Evolutionary conservation across 2,329 filamentous ascomycete species (phyloP), one percentile per base, ranked within the genome.

Genomic region (Monosporascus sp.): DNA sequence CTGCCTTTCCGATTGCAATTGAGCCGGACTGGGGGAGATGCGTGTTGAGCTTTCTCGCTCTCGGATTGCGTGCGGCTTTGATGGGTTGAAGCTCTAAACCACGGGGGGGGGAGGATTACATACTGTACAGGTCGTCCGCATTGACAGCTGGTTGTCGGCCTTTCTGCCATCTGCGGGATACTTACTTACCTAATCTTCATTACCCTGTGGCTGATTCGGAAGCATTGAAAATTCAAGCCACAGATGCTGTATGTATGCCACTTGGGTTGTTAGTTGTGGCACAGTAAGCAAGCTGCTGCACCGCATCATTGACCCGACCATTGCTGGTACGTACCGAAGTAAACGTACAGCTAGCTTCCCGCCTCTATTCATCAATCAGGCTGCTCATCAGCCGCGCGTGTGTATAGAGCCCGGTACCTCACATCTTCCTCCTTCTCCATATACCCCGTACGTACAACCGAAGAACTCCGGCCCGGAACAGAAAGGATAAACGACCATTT

Each of bases 301-400:
- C 25, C 36, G 17, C 20, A 24, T 51, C 14, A 24, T 39, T 47
- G 50, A 54, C 2, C 24, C 7, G 7, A 7, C 7, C 6, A 25
- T 25, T 25, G 24, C 24, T 25, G 52, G 50, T 62, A 63, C 55
- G 55, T 62, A 64, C 58, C 45, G 53, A 48, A 44, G 35, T 50
- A 52, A n/a, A n/a, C 38, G 49, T 36, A 54, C 53, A 51, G 24
- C 51, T 36, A 5, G 8, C 25, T 8, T 2, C 27, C 27, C 7
- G 25, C 7, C 27, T 31, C 27, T 9, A 31, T 31, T 11, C 27
- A 31, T 44, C 50, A 51, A 50, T 60, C 64, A 75, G 72, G 72
- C 72, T 74, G 68, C 72, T 70, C 66, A 67, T 65, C 64, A 71
- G 70, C 72, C 72, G 72, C 72, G 72, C 73, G 9, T 31, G 27